Conservation (phyloP, 2,329 filamentous ascomycete genomes). For the Fusarium mangiferae region DNA sequence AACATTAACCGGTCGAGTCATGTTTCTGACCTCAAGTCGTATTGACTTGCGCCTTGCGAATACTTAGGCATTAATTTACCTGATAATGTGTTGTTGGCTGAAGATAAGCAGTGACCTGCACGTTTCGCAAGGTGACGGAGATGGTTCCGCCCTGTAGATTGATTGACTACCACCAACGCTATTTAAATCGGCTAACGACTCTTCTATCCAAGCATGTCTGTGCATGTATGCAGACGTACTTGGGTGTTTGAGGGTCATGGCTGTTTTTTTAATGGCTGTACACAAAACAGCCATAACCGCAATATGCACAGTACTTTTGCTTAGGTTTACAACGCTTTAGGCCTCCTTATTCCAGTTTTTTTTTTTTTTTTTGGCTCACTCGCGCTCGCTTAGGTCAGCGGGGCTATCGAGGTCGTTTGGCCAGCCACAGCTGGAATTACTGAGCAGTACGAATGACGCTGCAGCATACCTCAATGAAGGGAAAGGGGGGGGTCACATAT, state of each 20-base stretch:
- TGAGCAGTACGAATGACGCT: conserved; percentile 20
- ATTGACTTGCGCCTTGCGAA: background rate
- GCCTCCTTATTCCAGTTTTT: background rate
- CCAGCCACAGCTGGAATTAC: conserved; percentile 8
- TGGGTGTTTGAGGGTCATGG: background rate
- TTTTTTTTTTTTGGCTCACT: background rate
- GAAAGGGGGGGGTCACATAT: conserved; percentile 14
- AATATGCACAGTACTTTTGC: background rate
- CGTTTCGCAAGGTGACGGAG: background rate
- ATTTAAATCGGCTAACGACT: conserved; percentile 1
- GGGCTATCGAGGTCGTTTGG: background rate
- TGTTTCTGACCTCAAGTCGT: background rate
- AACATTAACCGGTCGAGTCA: background rate
- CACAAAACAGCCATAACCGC: background rate
- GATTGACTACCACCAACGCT: background rate
- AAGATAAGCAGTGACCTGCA: background rate
- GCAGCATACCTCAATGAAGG: conserved; percentile 5
- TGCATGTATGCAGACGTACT: background rate
- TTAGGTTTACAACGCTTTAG: background rate
- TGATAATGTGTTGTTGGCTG: background rate
- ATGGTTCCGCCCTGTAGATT: conserved; percentile 11
- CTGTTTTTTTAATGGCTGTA: background rate
- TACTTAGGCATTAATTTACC: background rate
- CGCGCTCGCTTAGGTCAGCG: conserved; percentile 2
- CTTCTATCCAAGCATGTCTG: conserved; percentile 1